Percentiles rank a stretch among this genome's conserved stretches.
phyloP scores from a whole-genome alignment of 768 basidiomycete species.

The Kwoniella sp. region DNA sequence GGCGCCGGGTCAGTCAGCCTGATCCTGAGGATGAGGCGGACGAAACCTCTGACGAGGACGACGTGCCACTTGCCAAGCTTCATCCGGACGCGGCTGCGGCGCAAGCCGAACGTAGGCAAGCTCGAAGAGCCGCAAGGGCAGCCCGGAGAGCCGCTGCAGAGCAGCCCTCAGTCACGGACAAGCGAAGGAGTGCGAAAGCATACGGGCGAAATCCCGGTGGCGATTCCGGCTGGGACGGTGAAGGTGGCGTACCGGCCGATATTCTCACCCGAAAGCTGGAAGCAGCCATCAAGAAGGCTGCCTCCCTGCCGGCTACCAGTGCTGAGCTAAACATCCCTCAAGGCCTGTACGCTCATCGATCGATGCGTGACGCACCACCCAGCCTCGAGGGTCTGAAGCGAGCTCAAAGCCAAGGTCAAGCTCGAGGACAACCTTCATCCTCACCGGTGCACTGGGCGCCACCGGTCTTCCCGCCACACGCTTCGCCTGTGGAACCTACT shows the following conservation, averaged over 20 bases:
- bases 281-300: slow-evolving; percentile 1
- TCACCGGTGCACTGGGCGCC: no score
- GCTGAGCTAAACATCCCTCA: background rate
- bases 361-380: slow-evolving; percentile 3
- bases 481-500: no score
- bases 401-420: slow-evolving; percentile 13
- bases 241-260: slow-evolving; percentile 43
- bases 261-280: slow-evolving; percentile 27
- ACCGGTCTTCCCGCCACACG: no score
- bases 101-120: slow-evolving; percentile 19
- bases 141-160: background rate
- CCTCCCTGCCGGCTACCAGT: background rate
- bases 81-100: slow-evolving; percentile 38
- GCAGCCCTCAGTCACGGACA: background rate
- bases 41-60: slow-evolving; percentile 13
- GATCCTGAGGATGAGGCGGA: background rate
- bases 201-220: slow-evolving; percentile 33
- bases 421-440: no score
- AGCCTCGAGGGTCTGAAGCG: background rate
- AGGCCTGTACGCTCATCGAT: slow-evolving; percentile 7
- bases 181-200: slow-evolving; percentile 1
- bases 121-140: slow-evolving; percentile 2
- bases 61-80: slow-evolving; percentile 39
- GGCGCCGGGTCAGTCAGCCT: background rate
- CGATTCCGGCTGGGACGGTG: slow-evolving; percentile 39